Conservation (phyloP, 192 early-diverging fungal genomes). For the Jimgerdemannia flammicorona region DNA sequence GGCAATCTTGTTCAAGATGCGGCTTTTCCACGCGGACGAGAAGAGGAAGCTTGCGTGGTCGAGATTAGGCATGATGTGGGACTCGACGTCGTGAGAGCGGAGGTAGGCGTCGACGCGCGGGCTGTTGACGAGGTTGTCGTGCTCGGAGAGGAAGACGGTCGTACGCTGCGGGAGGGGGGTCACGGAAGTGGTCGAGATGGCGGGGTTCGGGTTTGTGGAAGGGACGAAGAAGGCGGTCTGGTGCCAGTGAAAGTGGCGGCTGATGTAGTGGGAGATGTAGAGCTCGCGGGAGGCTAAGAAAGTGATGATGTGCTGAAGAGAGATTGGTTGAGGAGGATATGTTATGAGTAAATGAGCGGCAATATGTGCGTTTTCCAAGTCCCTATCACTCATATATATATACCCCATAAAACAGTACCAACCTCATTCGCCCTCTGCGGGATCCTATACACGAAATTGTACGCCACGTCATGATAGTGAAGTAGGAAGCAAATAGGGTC, state of each 20-base stretch:
- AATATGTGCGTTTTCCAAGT: background rate
- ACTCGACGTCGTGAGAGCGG: slow-evolving; percentile 26
- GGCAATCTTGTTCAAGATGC: slow-evolving; percentile 17
- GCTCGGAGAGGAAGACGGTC: slow-evolving; percentile 40
- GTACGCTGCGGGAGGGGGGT: slow-evolving; percentile 19
- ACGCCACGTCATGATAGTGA: slow-evolving; percentile 56
- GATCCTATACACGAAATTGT: slow-evolving; percentile 51
- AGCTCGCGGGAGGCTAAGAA: slow-evolving; percentile 58
- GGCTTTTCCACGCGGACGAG: slow-evolving; percentile 21
- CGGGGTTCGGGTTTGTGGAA: background rate
- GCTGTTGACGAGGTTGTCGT: slow-evolving; percentile 39
- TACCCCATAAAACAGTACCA: background rate
- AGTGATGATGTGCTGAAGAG: slow-evolving; percentile 45
- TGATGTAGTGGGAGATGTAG: slow-evolving; percentile 57
- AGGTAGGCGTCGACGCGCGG: slow-evolving; percentile 33
- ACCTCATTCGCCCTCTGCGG: slow-evolving; percentile 33
- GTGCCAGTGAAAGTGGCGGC: slow-evolving; percentile 48
- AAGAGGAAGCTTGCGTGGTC: slow-evolving; percentile 45
- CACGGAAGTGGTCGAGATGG: background rate
- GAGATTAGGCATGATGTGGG: slow-evolving; percentile 35
- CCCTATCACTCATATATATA: background rate
- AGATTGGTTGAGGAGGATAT: background rate
- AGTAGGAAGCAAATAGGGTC: slow-evolving; percentile 69
- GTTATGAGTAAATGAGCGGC: background rate
- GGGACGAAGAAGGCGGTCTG: slow-evolving; percentile 34